Evolutionary conservation across 2,329 filamentous ascomycete species (phyloP).

Genomic region (Paracoccidioides lutzii): DNA sequence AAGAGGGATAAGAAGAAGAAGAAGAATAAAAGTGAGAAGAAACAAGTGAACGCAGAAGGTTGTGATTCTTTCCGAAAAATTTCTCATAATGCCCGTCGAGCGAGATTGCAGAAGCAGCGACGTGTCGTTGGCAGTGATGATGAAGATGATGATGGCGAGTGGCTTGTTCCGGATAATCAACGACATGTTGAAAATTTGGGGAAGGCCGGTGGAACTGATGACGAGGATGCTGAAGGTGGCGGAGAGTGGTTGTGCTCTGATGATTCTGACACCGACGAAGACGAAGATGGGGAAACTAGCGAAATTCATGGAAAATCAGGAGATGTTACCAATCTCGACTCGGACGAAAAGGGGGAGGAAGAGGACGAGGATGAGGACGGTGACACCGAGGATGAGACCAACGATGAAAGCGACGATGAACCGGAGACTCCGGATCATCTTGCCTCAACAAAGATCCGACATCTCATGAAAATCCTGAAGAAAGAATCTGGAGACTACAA

Average conservation of each 20-base stretch:
- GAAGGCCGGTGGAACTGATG: conserved; percentile 69
- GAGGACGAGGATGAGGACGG: conserved; percentile 18
- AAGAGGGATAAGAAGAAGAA: conserved; percentile 22
- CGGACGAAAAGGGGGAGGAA: conserved; percentile 20
- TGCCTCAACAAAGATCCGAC: conserved; percentile 77
- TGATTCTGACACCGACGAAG: conserved; percentile 46
- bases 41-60: conserved; percentile 27
- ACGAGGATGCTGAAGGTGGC: conserved; percentile 77
- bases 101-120: conserved; percentile 26
- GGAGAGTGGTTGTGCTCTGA: conserved; percentile 65
- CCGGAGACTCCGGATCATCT: conserved; percentile 32
- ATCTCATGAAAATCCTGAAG: conserved; percentile 67
- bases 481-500: conserved; percentile 74
- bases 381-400: conserved; percentile 30
- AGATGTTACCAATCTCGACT: conserved; percentile 9
- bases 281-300: conserved; percentile 14
- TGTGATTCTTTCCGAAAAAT: conserved; percentile 10
- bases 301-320: conserved; percentile 22
- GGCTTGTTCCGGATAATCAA: conserved; percentile 62
- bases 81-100: conserved; percentile 11
- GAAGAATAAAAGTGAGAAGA: conserved; percentile 29
- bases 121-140: conserved; percentile 41
- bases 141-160: conserved; percentile 57
- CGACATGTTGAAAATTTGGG: conserved; percentile 50
- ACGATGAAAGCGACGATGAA: conserved; percentile 23